These are phyloP conservation scores for Boletus speciosus DNA, from an alignment of 768 basidiomycete genomes.

Conservation along the genomic window DNA sequence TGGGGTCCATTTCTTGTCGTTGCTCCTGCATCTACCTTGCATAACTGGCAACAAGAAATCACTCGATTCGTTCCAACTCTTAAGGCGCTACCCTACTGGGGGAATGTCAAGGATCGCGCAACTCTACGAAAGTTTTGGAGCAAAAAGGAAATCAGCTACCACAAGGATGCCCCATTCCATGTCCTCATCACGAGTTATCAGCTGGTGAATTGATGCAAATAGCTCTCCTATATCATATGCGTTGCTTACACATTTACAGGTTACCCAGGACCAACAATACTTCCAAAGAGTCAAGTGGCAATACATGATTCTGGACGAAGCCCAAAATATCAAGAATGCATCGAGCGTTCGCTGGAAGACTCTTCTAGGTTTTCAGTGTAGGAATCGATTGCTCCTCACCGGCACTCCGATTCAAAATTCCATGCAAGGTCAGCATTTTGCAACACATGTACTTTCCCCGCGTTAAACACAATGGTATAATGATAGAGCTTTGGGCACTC, in stretches of 20 bases:
- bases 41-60: conserved; percentile 99
- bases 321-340: conserved; percentile 99
- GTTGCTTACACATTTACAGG: conserved; percentile 40
- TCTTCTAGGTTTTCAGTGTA: conserved; percentile 89
- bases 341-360: conserved; percentile 97
- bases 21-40: conserved; percentile 93
- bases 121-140: conserved; percentile 97
- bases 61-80: conserved; percentile 91
- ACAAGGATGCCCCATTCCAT: conserved; percentile 94
- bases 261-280: conserved; percentile 96
- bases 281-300: conserved; percentile 99
- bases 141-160: conserved; percentile 93
- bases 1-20: conserved; percentile 99
- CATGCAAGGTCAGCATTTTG: conserved; percentile 78
- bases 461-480: conserved; percentile 1
- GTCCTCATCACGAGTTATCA: conserved; percentile 97
- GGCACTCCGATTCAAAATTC: conserved; percentile 99
- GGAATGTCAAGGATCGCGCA: conserved; percentile 91
- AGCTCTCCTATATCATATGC: background rate
- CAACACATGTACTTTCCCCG: background rate
- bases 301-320: conserved; percentile 99
- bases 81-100: conserved; percentile 98
- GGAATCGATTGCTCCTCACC: conserved; percentile 91
- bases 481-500: conserved; percentile 91
- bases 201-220: conserved; percentile 50